phyloP scores from a whole-genome alignment of 202 grass and related monocot species.

The Schoenoplectus tabernaemontani region DNA sequence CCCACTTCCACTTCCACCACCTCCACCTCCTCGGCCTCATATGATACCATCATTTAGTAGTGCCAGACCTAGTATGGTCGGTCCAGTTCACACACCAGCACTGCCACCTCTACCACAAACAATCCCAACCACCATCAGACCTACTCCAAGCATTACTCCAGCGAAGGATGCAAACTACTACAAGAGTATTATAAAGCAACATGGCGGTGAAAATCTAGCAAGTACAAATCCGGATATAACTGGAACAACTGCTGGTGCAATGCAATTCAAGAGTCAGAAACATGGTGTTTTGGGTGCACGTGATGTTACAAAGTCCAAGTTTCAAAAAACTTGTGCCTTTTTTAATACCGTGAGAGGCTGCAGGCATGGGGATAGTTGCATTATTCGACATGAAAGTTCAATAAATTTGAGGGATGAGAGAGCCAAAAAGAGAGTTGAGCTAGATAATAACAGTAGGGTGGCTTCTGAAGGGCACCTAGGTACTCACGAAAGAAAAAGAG shows the following conservation, averaged over 20 bases:
- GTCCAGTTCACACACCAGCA: background rate
- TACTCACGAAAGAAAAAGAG: too few relatives aligned
- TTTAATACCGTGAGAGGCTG: constrained; percentile 81
- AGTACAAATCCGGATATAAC: constrained; percentile 18
- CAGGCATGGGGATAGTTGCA: constrained; percentile 66
- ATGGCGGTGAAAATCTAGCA: constrained; percentile 69
- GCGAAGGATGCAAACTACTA: constrained; percentile 54
- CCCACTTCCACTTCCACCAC: constrained; percentile 24
- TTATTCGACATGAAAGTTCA: constrained; percentile 61
- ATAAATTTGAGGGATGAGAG: constrained; percentile 34
- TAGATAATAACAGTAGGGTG: constrained; percentile 56
- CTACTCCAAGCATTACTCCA: constrained; percentile 29
- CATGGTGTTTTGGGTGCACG: constrained; percentile 11
- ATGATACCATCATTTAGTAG: constrained; percentile 8
- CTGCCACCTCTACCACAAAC: background rate
- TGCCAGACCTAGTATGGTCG: constrained; percentile 6
- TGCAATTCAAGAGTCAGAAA: constrained; percentile 27
- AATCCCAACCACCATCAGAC: constrained; percentile 31
- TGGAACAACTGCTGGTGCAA: constrained; percentile 36
- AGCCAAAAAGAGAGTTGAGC: constrained; percentile 71
- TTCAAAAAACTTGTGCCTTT: constrained; percentile 75
- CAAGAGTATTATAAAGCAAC: constrained; percentile 76
- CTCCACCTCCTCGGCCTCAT: constrained; percentile 29
- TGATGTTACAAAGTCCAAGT: constrained; percentile 43
- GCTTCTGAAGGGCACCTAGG: too few relatives aligned